Conservation (phyloP, 2,329 filamentous ascomycete genomes). For the Xylariaceae sp. region DNA sequence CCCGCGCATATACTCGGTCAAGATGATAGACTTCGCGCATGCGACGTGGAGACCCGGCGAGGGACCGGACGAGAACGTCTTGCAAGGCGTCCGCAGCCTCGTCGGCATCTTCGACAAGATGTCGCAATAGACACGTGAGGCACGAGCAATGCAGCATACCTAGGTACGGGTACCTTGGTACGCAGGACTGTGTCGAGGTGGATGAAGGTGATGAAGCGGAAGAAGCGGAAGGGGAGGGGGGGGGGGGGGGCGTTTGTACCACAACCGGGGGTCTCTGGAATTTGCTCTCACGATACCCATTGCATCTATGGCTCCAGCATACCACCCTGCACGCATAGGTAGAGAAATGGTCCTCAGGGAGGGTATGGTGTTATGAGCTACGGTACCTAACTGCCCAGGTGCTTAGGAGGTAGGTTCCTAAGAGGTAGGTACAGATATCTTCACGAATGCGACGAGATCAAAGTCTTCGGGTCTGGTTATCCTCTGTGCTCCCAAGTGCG, state of each 20-base stretch:
- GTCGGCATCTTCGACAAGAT: constrained; percentile 64
- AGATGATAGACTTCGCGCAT: constrained; percentile 96
- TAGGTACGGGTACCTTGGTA: constrained; percentile 4
- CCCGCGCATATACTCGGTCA: constrained; percentile 61
- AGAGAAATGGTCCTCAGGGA: too few species aligned
- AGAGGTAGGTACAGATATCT: too few species aligned
- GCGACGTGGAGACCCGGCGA: constrained; percentile 73
- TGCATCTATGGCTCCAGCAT: constrained; percentile 10
- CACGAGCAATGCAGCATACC: neutral
- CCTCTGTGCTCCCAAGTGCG: too few species aligned
- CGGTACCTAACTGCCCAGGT: too few species aligned
- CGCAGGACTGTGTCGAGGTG: constrained; percentile 2
- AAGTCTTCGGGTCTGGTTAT: too few species aligned
- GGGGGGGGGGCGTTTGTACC: constrained; percentile 13
- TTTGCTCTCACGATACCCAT: constrained; percentile 22
- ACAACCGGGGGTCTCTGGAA: constrained; percentile 8
- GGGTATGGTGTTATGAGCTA: too few species aligned
- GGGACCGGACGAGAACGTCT: constrained; percentile 78
- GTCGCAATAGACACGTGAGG: constrained; percentile 26
- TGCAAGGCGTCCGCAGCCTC: constrained; percentile 67
- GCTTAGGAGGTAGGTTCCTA: too few species aligned
- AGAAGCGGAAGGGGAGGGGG: constrained; percentile 7
- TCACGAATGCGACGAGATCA: too few species aligned
- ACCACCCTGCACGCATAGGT: too few species aligned
- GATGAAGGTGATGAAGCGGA: neutral